phyloP scores from a whole-genome alignment of 345 rosid species.

The Geranium brycei region DNA sequence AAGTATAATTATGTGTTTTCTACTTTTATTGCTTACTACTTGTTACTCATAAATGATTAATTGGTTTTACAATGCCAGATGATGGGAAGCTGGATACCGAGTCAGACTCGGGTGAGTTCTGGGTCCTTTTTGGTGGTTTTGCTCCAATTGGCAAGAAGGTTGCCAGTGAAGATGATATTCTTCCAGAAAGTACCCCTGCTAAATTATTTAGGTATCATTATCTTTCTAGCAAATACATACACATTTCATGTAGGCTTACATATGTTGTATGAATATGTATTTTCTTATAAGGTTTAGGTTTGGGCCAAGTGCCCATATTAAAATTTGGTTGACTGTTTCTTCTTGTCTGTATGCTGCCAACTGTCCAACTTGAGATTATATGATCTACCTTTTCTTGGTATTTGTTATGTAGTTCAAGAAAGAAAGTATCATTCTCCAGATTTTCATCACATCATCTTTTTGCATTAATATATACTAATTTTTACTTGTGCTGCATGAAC shows the following conservation, averaged over 20 bases:
- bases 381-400: no score
- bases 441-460: neutral
- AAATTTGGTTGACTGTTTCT: neutral
- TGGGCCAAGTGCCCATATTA: neutral
- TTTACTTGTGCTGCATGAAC: neutral
- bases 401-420: no score
- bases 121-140: slow-evolving; percentile 93
- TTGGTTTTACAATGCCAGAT: slow-evolving; percentile 28
- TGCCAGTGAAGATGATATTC: slow-evolving; percentile 57
- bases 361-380: neutral
- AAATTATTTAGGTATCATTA: slow-evolving; percentile 50
- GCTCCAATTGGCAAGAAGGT: slow-evolving; percentile 81
- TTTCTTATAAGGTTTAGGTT: neutral
- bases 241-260: neutral
- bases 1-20: neutral
- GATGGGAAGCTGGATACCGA: slow-evolving; percentile 88
- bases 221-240: neutral
- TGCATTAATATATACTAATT: neutral
- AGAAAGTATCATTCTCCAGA: neutral
- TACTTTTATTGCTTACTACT: neutral
- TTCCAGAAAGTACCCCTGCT: slow-evolving; percentile 56
- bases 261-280: neutral
- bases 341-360: neutral
- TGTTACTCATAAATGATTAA: neutral
- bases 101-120: slow-evolving; percentile 86